These are phyloP conservation scores for Flaveria bidentis DNA, from an alignment of 129 eudicot species.

Conservation along the genomic window DNA sequence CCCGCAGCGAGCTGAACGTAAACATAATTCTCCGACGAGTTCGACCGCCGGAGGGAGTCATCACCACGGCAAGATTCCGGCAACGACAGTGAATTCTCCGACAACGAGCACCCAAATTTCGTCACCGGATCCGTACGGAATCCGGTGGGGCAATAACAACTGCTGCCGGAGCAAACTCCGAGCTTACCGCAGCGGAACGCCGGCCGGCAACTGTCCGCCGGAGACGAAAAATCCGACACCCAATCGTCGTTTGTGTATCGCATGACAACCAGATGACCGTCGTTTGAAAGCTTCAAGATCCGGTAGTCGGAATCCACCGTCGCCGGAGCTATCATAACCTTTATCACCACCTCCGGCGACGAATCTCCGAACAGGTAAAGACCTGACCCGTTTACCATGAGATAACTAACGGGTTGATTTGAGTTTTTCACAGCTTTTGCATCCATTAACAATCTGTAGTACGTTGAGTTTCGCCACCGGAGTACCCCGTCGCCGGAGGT, in stretches of 20 bases:
- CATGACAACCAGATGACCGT: conserved; percentile 48
- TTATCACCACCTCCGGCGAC: conserved; percentile 46
- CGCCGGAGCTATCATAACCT: conserved; percentile 31
- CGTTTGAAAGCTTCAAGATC: conserved; percentile 45
- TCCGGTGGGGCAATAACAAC: conserved; percentile 67
- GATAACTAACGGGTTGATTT: conserved; percentile 38
- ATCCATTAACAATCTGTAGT: conserved; percentile 65
- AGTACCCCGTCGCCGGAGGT: conserved; percentile 46
- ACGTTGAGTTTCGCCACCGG: conserved; percentile 49
- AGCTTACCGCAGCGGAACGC: conserved; percentile 56
- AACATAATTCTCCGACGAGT: conserved; percentile 37
- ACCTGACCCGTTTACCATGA: conserved; percentile 59
- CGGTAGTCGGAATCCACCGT: conserved; percentile 36
- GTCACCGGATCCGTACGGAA: conserved; percentile 38
- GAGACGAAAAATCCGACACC: conserved; percentile 47
- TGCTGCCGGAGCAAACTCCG: conserved; percentile 49
- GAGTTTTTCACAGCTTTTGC: conserved; percentile 40
- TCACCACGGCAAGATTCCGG: conserved; percentile 50
- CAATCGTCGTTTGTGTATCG: conserved; percentile 28
- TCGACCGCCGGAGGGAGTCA: conserved; percentile 2
- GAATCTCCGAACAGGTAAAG: conserved; percentile 43
- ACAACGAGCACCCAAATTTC: conserved; percentile 43
- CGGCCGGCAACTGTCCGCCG: conserved; percentile 45
- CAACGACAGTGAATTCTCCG: conserved; percentile 44
- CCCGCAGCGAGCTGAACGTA: conserved; percentile 51